Evolutionary conservation across 805 yeast species (phyloP), one percentile per base, ranked within the genome.

Genomic region (Debaryomyces tyrocola): DNA sequence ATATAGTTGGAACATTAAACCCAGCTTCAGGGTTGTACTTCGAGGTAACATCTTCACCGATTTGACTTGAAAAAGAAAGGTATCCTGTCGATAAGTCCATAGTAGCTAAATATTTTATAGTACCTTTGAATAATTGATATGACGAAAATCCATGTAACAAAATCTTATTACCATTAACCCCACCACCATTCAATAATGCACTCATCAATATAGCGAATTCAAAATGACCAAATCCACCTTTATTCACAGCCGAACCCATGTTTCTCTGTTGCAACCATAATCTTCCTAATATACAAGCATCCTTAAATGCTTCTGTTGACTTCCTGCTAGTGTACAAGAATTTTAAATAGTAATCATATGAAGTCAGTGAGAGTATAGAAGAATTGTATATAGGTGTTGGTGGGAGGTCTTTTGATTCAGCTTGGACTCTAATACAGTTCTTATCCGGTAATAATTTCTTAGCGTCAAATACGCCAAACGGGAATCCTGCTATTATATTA

Each of bases 241-340:
- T 73, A 14, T 79, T 73, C 28, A 85, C 61, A 12, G 78, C 66
- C 0, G 95, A 82, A 9, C 80, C 75, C 48, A 90, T 81, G 0
- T 96, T 96, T 53, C 96, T 78, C 67, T 94, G 98, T 41, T 81
- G 77, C 36, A 94, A 75, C 99, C 99, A 94, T 45, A 94, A 69
- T 51, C 91, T 78, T 3, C 97, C 97, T 43, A 94, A 74, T 6
- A 84, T 79, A 52, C 90, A 83, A 1, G 99, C 97, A 56, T 91
- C 96, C 52, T 81, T 80, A 66, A 90, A 94, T 11, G 89, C 82
- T 44, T 87, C 91, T 2, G 96, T 80, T 4, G 84, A 69, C 62
- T 86, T 87, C 55, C 86, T 84, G 15, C 87, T 76, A 35, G 87
- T 82, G 64, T 90, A 88, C 33, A 94, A 69, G 58, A 79, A 87